Base-by-base conservation (phyloP, 345 rosid species). In the Citrus trifoliata region DNA sequence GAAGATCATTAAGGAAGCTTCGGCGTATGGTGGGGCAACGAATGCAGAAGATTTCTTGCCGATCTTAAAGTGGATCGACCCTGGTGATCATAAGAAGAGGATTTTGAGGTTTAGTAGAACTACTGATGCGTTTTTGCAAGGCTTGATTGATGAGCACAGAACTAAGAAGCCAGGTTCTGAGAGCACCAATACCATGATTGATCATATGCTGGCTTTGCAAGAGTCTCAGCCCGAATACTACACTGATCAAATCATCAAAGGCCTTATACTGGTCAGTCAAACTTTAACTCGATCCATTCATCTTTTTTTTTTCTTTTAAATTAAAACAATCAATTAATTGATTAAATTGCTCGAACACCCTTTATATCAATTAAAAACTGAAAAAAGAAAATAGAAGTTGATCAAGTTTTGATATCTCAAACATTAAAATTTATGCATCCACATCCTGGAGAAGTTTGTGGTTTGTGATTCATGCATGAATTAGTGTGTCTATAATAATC, bases 181-280 rank as follows among this genome's bases (percentile, higher is more conserved):
- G 66, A 12, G 32, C 28, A 63, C n/a, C 2, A 83, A 85, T 27
- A 85, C 88, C n/a, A 90, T 89, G 93, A 87, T 92, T 33, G 87
- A 83, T 67, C 97, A 88, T 76, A 74, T 89, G 71, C 92, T 89
- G 73, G 21, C 82, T 56, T 76, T 89, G 77, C 90, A 88, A 63
- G 74, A 88, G 59, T 83, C 88, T 10, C 83, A 93, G 22, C 85
- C 89, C 5, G 79, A 82, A 3, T 82, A 83, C 73, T 90, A 86
- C 67, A 86, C 93, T 0, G 92, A 91, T 80, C 78, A 87, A 58
- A 86, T 86, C 69, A 87, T 90, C 83, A 91, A 91, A 86, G 93
- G 92, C 30, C 81, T 91, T 27, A 53, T 85, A 6, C 10, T 62
- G 83, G 86, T 83, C 66, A 74, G 81, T 76, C 2, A 3, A 68